Evolutionary conservation across 257 asterid species (phyloP), one percentile per base, ranked within the genome.

Genomic region (Nicotiana paniculata): DNA sequence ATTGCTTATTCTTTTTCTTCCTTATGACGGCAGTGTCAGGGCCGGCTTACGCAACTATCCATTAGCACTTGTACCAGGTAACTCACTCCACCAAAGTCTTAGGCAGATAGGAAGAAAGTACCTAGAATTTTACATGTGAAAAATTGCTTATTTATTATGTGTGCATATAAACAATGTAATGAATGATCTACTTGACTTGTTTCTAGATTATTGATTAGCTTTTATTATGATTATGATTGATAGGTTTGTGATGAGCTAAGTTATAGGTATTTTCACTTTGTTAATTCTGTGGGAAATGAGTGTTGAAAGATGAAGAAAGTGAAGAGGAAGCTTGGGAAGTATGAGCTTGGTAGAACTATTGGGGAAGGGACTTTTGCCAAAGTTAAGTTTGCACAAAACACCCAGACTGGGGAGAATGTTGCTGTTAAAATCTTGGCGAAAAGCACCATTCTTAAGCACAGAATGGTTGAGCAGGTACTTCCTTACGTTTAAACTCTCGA

Each of bases 301-400:
- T 82, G 33, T 82, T 84, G 81, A 66, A 82, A 32, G 82, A 91
- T 91, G 85, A 91, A 82, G 92, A 90, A 85, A 15, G 89, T 78
- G 86, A 92, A 89, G 82, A 90, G 92, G 89, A 92, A 83, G 85
- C 86, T 95, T 80, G 99, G 98, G 8, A 95, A 95, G 76, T 95
- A 93, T 89, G 97, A 95, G 90, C 84, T 93, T 78, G 99, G 98
- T 54, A 88, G 92, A 88, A 95, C 98, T 54, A 87, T 95, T 51
- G 99, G 99, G 4, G 93, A 93, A 89, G 99, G 99, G 35, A 91
- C 95, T 65, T 93, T 95, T 87, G 97, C 99, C 3, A 95, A 95
- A 88, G 99, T 95, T 86, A 95, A 93, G 91, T 91, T 93, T 85
- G 99, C 99, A 4, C 90, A 81, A 82, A 95, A 90, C 87, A 81